Evolutionary conservation across 257 asterid genomes (phyloP).

Genomic region (Eustoma russellianum): DNA sequence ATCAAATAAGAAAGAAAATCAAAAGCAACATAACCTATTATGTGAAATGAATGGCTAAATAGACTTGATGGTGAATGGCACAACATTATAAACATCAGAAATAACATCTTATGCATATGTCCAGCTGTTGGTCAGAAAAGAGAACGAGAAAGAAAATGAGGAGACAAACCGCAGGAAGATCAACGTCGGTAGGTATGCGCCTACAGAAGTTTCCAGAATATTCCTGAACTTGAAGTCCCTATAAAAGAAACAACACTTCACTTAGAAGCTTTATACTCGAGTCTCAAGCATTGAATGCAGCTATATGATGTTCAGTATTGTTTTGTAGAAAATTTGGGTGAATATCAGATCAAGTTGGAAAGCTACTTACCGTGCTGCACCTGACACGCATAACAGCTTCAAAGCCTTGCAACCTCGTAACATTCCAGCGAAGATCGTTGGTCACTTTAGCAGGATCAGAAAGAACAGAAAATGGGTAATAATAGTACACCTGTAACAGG

Average conservation of each 20-base stretch:
- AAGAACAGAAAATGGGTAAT: slow-evolving; percentile 89
- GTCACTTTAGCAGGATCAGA: slow-evolving; percentile 91
- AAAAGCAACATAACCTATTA: too few species aligned
- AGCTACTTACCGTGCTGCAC: slow-evolving; percentile 79
- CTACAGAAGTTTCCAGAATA: slow-evolving; percentile 88
- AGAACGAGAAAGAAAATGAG: slow-evolving; percentile 30
- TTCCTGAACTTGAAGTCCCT: slow-evolving; percentile 99
- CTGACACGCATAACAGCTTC: slow-evolving; percentile 99
- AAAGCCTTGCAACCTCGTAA: slow-evolving; percentile 94
- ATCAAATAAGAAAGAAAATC: too few species aligned
- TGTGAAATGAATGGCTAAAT: too few species aligned
- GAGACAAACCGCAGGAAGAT: slow-evolving; percentile 77
- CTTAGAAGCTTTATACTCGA: background rate
- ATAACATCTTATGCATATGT: too few species aligned
- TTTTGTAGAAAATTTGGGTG: too few species aligned
- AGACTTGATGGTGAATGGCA: too few species aligned
- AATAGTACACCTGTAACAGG: slow-evolving; percentile 64
- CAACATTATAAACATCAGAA: too few species aligned
- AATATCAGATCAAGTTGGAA: slow-evolving; percentile 9
- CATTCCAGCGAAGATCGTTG: slow-evolving; percentile 99
- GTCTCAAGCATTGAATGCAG: slow-evolving; percentile 8
- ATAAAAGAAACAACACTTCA: slow-evolving; percentile 9
- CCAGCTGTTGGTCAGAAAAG: background rate
- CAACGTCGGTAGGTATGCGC: slow-evolving; percentile 97
- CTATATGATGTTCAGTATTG: background rate